Conservation (phyloP, 2,329 filamentous ascomycete species). For the Hansfordia pulvinata region DNA sequence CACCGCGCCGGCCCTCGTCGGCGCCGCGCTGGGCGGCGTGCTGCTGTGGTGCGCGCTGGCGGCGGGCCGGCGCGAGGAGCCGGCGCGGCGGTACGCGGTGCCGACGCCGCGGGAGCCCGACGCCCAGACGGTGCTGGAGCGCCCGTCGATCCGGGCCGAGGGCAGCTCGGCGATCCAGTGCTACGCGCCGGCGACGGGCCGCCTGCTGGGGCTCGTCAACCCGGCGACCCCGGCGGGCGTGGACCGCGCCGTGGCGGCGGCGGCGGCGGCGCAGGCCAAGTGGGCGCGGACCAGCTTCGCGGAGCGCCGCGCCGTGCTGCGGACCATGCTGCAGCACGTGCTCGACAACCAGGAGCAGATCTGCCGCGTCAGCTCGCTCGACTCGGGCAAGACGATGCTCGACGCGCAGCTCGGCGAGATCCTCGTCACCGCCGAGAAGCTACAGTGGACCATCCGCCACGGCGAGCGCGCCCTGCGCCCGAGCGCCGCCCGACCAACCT, state of each 20-base stretch:
- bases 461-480: conserved; percentile 69
- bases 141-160: conserved; percentile 48
- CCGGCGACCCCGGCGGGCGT: conserved; percentile 66
- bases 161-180: conserved; percentile 63
- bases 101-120: conserved; percentile 47
- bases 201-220: conserved; percentile 65
- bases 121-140: conserved; percentile 41
- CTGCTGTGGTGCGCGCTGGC: no score
- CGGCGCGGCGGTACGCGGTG: conserved; percentile 47
- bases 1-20: no score
- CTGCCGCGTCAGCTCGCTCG: conserved; percentile 71
- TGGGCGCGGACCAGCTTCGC: conserved; percentile 72
- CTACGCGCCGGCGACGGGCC: conserved; percentile 81
- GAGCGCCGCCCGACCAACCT: conserved; percentile 73
- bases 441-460: conserved; percentile 86
- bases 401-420: conserved; percentile 93
- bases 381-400: conserved; percentile 92
- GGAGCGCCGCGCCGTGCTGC: conserved; percentile 65
- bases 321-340: conserved; percentile 68
- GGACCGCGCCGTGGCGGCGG: conserved; percentile 62
- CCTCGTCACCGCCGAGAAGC: conserved; percentile 82
- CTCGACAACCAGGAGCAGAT: conserved; percentile 84
- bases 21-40: no score
- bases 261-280: conserved; percentile 57
- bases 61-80: no score